Percentiles rank a stretch among this genome's conserved stretches.
These are phyloP conservation scores for Strigomonas oncopelti DNA, from an alignment of 208 protist genomes.

Conservation along the genomic window DNA sequence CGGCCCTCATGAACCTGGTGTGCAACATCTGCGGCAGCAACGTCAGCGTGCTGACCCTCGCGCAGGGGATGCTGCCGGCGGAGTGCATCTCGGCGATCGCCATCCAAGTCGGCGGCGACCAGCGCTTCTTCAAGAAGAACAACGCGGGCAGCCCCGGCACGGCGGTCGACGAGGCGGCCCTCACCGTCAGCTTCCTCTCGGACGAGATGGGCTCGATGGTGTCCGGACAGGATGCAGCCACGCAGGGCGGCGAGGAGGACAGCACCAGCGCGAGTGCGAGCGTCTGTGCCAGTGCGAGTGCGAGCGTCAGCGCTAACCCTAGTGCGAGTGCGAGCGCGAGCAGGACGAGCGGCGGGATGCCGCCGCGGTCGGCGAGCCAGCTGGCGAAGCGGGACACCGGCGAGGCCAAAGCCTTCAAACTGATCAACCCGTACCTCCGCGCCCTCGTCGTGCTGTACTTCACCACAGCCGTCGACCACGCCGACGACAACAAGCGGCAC, in stretches of 20 bases:
- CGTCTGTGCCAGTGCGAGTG: no score
- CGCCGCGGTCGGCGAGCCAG: neutral
- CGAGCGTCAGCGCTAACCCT: no score
- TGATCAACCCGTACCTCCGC: conserved; percentile 61
- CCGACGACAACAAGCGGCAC: conserved; percentile 30
- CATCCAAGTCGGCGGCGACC: conserved; percentile 4
- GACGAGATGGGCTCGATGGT: neutral
- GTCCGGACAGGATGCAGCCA: no score
- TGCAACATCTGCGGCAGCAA: conserved; percentile 61
- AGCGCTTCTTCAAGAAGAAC: conserved; percentile 13
- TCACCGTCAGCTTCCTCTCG: neutral
- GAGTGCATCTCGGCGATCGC: conserved; percentile 28
- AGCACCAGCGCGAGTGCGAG: no score
- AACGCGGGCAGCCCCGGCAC: neutral
- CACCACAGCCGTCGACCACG: conserved; percentile 43
- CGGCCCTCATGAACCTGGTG: conserved; percentile 62
- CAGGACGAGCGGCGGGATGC: neutral
- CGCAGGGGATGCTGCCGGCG: conserved; percentile 47
- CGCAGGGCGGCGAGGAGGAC: neutral
- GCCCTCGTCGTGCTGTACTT: conserved; percentile 65
- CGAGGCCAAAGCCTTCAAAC: conserved; percentile 23
- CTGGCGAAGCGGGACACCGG: neutral
- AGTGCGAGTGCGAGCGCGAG: no score
- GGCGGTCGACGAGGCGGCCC: neutral
- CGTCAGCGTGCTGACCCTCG: conserved; percentile 56